phyloP scores from a whole-genome alignment of 495 filamentous ascomycete species.

The Xanthoparmelia taractica region DNA sequence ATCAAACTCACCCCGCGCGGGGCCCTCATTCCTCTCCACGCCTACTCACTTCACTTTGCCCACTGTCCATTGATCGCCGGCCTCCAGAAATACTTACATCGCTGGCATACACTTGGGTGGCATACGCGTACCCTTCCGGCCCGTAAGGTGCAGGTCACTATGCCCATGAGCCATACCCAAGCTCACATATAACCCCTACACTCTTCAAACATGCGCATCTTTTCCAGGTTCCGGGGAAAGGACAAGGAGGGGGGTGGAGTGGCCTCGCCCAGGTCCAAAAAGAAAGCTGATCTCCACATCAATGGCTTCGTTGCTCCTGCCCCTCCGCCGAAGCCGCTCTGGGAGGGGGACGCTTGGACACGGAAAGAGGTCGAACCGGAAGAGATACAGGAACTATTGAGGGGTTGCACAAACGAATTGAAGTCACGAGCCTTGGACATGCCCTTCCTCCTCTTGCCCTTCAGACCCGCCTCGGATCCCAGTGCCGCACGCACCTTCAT shows the following conservation, averaged over 20 bases:
- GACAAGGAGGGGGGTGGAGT: constrained; percentile 39
- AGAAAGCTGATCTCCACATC: constrained; percentile 48
- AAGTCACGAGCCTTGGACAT: constrained; percentile 87
- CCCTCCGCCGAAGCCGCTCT: constrained; percentile 60
- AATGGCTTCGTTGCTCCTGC: constrained; percentile 36
- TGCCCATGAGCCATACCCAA: background rate
- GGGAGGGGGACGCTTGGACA: constrained; percentile 77
- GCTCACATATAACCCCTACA: constrained; percentile 1
- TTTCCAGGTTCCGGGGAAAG: constrained; percentile 66
- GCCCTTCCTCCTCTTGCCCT: constrained; percentile 92
- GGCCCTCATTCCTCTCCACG: constrained; percentile 4
- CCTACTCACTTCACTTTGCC: constrained; percentile 4
- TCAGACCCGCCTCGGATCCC: constrained; percentile 84
- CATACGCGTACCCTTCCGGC: background rate
- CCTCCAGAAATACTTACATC: background rate
- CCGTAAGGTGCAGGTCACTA: background rate
- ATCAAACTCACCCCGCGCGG: background rate
- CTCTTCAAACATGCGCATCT: constrained; percentile 47
- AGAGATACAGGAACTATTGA: constrained; percentile 81
- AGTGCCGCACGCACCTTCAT: constrained; percentile 87
- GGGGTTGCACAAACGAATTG: constrained; percentile 79
- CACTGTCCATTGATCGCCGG: background rate
- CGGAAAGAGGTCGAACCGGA: constrained; percentile 79
- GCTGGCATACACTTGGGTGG: background rate
- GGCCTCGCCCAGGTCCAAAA: constrained; percentile 47